These are phyloP conservation scores for Calocybe cyanea DNA, from an alignment of 768 basidiomycete species.

Conservation along the genomic window DNA sequence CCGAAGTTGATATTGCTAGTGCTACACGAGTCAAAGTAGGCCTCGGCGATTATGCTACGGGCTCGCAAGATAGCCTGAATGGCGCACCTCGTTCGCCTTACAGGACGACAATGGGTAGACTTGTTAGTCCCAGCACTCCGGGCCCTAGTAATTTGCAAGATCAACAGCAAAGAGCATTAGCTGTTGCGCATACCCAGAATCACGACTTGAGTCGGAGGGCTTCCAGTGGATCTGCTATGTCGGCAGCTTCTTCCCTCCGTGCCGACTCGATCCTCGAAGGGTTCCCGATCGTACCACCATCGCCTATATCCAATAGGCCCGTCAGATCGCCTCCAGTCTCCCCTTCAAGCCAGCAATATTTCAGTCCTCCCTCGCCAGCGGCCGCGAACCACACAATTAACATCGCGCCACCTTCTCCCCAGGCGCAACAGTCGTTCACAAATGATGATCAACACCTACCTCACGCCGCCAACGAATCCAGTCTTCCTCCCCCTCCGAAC, in stretches of 20 bases:
- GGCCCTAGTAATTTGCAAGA: slow-evolving; percentile 44
- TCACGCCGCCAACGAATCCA: slow-evolving; percentile 23
- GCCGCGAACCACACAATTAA: slow-evolving; percentile 44
- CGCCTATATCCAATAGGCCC: slow-evolving; percentile 81
- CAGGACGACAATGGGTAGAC: slow-evolving; percentile 59
- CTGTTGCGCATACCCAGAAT: slow-evolving; percentile 57
- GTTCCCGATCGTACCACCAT: slow-evolving; percentile 88
- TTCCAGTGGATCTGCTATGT: slow-evolving; percentile 64
- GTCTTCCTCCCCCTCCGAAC: slow-evolving; percentile 51
- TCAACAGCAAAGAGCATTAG: slow-evolving; percentile 63
- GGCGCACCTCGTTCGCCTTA: slow-evolving; percentile 43
- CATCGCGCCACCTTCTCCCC: slow-evolving; percentile 49
- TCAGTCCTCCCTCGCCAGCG: slow-evolving; percentile 55
- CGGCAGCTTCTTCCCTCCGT: slow-evolving; percentile 57
- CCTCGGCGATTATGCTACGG: slow-evolving; percentile 25
- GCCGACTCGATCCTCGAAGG: slow-evolving; percentile 84
- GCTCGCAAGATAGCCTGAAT: slow-evolving; percentile 24
- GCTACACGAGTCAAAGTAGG: slow-evolving; percentile 69
- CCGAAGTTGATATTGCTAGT: slow-evolving; percentile 55
- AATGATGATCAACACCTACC: slow-evolving; percentile 15
- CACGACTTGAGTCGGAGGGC: slow-evolving; percentile 47
- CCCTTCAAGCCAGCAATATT: slow-evolving; percentile 60
- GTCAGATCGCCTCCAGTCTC: slow-evolving; percentile 73
- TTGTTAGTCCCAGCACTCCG: slow-evolving; percentile 46
- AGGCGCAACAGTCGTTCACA: slow-evolving; percentile 45